A percentile compares a stretch with the other conserved stretches of the same genome.
Evolutionary conservation across 2,329 filamentous ascomycete species (phyloP).

Genomic region (Colletotrichum paranaense): DNA sequence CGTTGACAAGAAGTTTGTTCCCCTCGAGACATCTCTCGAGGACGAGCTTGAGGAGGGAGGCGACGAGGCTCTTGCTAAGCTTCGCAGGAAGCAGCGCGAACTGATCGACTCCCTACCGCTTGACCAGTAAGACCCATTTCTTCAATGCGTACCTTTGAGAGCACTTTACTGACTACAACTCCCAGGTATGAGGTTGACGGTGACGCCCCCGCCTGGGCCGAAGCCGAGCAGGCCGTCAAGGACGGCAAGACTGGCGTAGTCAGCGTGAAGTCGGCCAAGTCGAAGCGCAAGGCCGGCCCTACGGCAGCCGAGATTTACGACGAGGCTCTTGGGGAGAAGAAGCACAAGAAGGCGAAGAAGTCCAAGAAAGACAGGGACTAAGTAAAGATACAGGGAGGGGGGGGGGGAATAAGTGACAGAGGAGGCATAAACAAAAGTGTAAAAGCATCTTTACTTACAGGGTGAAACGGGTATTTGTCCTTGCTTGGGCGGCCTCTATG

Average conservation of each 20-base stretch:
- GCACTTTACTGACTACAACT: conserved; percentile 28
- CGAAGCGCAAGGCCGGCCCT: conserved; percentile 77
- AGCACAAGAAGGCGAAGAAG: conserved; percentile 65
- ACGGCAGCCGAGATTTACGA: conserved; percentile 73
- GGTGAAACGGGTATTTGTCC: conserved; percentile 23
- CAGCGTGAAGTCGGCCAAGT: conserved; percentile 82
- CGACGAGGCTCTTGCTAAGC: conserved; percentile 76
- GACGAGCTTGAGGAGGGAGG: conserved; percentile 89
- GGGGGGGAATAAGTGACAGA: not conserved
- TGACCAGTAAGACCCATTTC: conserved; percentile 73
- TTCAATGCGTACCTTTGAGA: not conserved
- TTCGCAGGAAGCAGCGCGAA: conserved; percentile 84
- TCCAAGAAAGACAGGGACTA: conserved; percentile 41
- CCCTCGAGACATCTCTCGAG: conserved; percentile 77
- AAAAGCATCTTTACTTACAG: conserved; percentile 25
- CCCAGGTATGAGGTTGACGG: conserved; percentile 73
- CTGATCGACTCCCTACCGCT: conserved; percentile 92
- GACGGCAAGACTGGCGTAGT: conserved; percentile 73
- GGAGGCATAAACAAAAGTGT: conserved; percentile 24
- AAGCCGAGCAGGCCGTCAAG: conserved; percentile 82
- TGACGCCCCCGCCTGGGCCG: conserved; percentile 71
- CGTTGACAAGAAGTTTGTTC: conserved; percentile 73
- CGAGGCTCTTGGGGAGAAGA: conserved; percentile 66
- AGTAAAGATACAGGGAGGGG: not conserved
- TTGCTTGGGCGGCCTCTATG: conserved; percentile 19